Evolutionary conservation across 495 filamentous ascomycete genomes (phyloP).

Genomic region (Penicillium fimorum): DNA sequence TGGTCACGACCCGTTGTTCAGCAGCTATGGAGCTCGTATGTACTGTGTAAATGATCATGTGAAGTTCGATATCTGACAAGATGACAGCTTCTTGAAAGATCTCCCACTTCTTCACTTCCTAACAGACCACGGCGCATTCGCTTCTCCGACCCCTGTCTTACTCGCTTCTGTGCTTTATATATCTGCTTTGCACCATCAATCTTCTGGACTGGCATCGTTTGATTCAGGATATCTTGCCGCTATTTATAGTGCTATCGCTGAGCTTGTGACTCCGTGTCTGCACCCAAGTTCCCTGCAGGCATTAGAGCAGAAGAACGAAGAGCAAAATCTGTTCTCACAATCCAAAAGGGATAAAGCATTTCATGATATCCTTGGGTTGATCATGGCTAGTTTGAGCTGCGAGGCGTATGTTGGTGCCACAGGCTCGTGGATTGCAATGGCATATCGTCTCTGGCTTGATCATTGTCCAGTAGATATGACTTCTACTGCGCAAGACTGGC

Average conservation of each 20-base stretch:
- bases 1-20: conserved; percentile 36
- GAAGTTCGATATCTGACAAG: not conserved
- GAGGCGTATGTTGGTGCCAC: conserved; percentile 39
- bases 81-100: conserved; percentile 35
- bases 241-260: conserved; percentile 37
- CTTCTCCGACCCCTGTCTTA: conserved; percentile 35
- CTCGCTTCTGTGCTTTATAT: conserved; percentile 44
- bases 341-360: conserved; percentile 19
- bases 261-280: conserved; percentile 26
- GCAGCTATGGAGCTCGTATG: conserved; percentile 39
- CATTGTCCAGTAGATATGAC: conserved; percentile 27
- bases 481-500: conserved; percentile 31
- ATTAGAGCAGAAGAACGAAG: not conserved
- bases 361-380: conserved; percentile 40
- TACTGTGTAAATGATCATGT: not conserved
- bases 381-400: conserved; percentile 43
- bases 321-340: not conserved
- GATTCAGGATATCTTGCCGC: conserved; percentile 35
- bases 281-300: not conserved
- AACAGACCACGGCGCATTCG: conserved; percentile 33
- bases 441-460: conserved; percentile 39
- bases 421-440: conserved; percentile 42
- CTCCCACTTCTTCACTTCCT: conserved; percentile 42
- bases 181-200: conserved; percentile 34
- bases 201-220: conserved; percentile 26